phyloP scores from a whole-genome alignment of 2,329 filamentous ascomycete genomes.

The Metarhizium rileyi region DNA sequence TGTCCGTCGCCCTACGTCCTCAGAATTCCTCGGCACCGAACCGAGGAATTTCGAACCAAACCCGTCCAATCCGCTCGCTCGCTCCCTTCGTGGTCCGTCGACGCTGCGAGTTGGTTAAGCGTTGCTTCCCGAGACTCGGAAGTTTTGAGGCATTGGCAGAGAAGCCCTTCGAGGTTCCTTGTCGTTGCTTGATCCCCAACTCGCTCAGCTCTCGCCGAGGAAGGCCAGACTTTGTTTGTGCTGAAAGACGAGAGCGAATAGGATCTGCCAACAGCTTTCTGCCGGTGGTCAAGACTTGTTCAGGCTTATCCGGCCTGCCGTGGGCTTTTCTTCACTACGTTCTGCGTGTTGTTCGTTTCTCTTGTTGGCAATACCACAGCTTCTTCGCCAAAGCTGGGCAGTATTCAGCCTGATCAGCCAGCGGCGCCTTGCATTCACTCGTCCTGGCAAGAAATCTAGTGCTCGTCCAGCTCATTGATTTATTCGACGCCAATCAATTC shows the following conservation, averaged over 20 bases:
- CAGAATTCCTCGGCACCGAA: slow-evolving; percentile 33
- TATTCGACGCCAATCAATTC: background rate
- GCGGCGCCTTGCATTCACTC: background rate
- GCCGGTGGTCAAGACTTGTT: background rate
- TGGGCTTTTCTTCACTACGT: background rate
- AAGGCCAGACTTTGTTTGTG: background rate
- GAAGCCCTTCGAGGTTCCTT: no score
- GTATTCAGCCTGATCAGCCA: background rate
- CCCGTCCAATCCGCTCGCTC: slow-evolving; percentile 18
- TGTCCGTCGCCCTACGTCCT: slow-evolving; percentile 13
- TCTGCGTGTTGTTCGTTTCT: background rate
- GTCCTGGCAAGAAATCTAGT: background rate
- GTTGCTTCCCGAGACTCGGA: slow-evolving; percentile 26
- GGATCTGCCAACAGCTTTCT: slow-evolving; percentile 1
- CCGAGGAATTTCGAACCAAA: slow-evolving; percentile 30
- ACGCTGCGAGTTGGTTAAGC: slow-evolving; percentile 16
- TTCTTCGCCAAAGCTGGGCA: background rate
- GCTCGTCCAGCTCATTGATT: background rate
- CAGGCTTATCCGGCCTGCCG: background rate
- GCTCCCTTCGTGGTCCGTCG: slow-evolving; percentile 17
- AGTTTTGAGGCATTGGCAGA: background rate
- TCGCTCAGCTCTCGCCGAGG: slow-evolving; percentile 6
- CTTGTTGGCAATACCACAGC: background rate
- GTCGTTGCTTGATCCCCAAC: slow-evolving; percentile 11
- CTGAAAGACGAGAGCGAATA: background rate